These are phyloP conservation scores for Gillenia trifoliata DNA, from an alignment of 306 rosid species.

Conservation along the genomic window DNA sequence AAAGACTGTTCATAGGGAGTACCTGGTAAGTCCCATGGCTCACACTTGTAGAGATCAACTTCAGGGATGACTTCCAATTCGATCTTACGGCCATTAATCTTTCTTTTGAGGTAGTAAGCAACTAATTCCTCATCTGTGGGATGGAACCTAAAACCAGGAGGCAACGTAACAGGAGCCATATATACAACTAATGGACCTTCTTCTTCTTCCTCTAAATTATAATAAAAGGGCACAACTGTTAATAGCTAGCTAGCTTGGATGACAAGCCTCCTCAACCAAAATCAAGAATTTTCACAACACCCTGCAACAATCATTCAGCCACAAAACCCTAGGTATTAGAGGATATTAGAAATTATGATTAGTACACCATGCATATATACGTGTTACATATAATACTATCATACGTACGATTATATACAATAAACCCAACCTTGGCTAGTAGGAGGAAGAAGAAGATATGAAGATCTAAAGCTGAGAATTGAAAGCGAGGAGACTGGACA, in stretches of 20 bases:
- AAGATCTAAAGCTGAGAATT: neutral
- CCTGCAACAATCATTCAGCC: neutral
- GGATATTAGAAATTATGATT: neutral
- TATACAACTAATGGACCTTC: constrained; percentile 19
- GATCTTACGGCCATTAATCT: constrained; percentile 76
- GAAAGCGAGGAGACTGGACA: neutral
- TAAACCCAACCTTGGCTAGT: neutral
- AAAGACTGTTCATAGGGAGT: neutral
- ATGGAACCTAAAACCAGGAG: constrained; percentile 93
- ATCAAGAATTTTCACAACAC: neutral
- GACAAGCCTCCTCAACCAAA: neutral
- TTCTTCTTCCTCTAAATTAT: constrained; percentile 18
- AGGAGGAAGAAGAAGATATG: neutral
- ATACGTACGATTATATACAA: neutral
- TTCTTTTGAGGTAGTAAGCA: constrained; percentile 84
- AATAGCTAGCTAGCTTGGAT: neutral
- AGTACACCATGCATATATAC: neutral
- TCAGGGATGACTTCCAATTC: constrained; percentile 92
- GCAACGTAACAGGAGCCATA: constrained; percentile 88
- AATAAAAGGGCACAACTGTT: neutral
- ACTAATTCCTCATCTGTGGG: constrained; percentile 95
- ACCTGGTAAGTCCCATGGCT: constrained; percentile 99
- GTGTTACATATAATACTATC: neutral
- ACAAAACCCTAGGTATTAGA: neutral
- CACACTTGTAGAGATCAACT: constrained; percentile 95